Percentiles rank a stretch among this genome's conserved stretches.
phyloP scores from a whole-genome alignment of 176 grass and related monocot species.

The Saccharum spontaneum region DNA sequence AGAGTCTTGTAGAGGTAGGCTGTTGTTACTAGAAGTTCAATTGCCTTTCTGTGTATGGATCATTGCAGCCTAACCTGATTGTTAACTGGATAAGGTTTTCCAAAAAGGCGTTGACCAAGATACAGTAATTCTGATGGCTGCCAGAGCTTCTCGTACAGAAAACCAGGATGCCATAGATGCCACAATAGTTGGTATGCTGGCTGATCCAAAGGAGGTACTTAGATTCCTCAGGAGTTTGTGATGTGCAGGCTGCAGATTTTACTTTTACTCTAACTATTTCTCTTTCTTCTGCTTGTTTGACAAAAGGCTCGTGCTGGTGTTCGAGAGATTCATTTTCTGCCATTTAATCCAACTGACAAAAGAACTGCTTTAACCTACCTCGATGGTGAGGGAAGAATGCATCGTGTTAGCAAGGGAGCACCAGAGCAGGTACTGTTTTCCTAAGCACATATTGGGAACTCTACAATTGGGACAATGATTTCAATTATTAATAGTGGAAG shows the following conservation, averaged over 20 bases:
- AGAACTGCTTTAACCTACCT: conserved; percentile 89
- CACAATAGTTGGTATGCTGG: conserved; percentile 93
- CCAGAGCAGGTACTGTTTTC: conserved; percentile 73
- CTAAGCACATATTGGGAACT: neutral
- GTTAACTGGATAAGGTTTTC: conserved; percentile 67
- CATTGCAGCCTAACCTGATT: neutral
- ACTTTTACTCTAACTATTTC: conserved; percentile 12
- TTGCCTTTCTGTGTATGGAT: neutral
- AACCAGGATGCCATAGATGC: conserved; percentile 97
- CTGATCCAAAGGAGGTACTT: conserved; percentile 86
- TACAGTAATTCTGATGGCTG: conserved; percentile 82
- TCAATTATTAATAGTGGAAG: conserved; percentile 33
- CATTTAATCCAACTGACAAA: conserved; percentile 93
- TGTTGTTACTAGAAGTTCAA: conserved; percentile 2
- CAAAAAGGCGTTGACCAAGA: conserved; percentile 66
- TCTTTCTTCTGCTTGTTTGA: conserved; percentile 19
- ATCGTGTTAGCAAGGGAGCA: conserved; percentile 94
- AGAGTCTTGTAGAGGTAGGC: conserved; percentile 70
- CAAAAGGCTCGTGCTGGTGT: conserved; percentile 76
- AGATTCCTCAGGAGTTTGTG: neutral
- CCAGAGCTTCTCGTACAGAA: conserved; percentile 80
- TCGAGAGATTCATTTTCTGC: conserved; percentile 91
- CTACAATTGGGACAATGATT: neutral
- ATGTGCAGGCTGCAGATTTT: neutral
- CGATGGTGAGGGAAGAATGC: conserved; percentile 67